A percentile compares a stretch with the other conserved stretches of the same genome.
phyloP scores from a whole-genome alignment of 305 asterid genomes.

The Plantago rigida region DNA sequence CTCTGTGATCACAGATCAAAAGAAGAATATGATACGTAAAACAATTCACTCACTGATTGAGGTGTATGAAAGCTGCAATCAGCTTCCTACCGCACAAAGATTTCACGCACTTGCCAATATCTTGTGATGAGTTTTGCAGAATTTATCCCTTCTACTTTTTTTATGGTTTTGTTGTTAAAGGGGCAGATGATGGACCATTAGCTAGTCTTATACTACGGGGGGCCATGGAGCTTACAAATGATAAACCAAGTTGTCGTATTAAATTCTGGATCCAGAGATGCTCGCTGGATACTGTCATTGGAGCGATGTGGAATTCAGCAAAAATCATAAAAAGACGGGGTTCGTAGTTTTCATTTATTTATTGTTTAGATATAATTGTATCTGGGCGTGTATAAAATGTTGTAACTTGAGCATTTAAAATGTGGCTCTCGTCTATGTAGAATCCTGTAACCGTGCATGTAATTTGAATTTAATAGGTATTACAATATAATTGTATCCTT shows the following conservation, averaged over 20 bases:
- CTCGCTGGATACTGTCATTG: neutral
- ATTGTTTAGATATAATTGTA: neutral
- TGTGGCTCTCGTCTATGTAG: neutral
- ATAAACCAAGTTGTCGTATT: no score
- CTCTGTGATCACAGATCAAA: constrained; percentile 36
- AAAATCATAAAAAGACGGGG: neutral
- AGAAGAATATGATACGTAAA: constrained; percentile 46
- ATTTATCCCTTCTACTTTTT: constrained; percentile 4
- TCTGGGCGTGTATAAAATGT: neutral
- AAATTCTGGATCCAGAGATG: no score
- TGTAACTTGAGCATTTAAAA: neutral
- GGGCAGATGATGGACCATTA: neutral
- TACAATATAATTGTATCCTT: no score
- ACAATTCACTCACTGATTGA: constrained; percentile 50
- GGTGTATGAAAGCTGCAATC: constrained; percentile 47
- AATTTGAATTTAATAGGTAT: neutral
- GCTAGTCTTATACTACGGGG: no score
- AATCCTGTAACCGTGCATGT: neutral
- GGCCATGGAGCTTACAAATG: no score
- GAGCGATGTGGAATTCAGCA: no score
- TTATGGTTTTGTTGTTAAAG: neutral
- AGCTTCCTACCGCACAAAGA: constrained; percentile 38
- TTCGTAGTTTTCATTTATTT: neutral
- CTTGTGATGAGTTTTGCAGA: constrained; percentile 23
- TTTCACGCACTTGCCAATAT: constrained; percentile 38